Evolutionary conservation across 345 rosid species (phyloP), one percentile per base, ranked within the genome.

Genomic region (Dipteronia sinensis): DNA sequence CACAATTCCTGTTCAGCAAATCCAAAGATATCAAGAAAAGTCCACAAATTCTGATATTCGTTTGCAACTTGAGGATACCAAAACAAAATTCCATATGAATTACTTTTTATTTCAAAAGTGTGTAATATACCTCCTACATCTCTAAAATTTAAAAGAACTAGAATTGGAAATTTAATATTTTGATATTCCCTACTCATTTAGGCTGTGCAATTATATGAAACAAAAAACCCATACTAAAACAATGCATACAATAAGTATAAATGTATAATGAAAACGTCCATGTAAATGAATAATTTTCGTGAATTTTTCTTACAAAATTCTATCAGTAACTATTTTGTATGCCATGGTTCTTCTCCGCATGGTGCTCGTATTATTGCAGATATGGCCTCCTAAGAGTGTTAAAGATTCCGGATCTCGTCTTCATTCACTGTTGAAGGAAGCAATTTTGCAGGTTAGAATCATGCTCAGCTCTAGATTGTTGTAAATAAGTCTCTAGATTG

Each of bases 321-420:
- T 53, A 5, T 0, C 2, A 16, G 58, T 53, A 53, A 16, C 7
- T 49, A 13, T 67, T 42, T 25, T 44, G 31, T 64, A 6, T 23
- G 9, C 49, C 17, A 19, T 47, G 70, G 20, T 42, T 76, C 59
- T 68, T 78, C 66, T 81, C 53, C 66, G 12, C 44, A 63, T 67
- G 80, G n/a, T 44, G 58, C 71, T 73, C 20, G 9, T 82, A 15
- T 75, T 82, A 69, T 38, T 84, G 80, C 90, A 96, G 99, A 90
- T 96, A 86, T 96, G 98, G 98, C 99, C 99, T 88, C 98, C 99
- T 27, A 96, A 94, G 84, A 90, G 85, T 86, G 87, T 96, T 73
- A 94, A 94, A 84, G 99, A 96, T 86, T 88, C 98, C 20, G 98
- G 97, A 75, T 94, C 99, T 70, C 83, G 84, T 80, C 90, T 94